Percentiles rank a stretch among this genome's conserved stretches.
phyloP scores from a whole-genome alignment of 2,329 filamentous ascomycete genomes.

The Septoria linicola region DNA sequence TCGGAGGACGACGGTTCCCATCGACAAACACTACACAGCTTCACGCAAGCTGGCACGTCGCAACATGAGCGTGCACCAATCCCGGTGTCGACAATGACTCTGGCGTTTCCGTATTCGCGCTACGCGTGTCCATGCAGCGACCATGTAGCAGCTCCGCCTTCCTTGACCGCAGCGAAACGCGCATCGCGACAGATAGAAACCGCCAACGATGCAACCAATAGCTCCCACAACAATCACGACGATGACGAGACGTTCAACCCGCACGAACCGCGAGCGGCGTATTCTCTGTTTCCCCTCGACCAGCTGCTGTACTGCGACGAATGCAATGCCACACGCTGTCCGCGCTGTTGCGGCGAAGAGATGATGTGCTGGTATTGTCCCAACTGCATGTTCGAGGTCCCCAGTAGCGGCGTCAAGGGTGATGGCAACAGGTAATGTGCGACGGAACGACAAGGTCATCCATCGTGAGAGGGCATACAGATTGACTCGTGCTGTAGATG shows the following conservation, averaged over 20 bases:
- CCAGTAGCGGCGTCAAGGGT: slow-evolving; percentile 84
- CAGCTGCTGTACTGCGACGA: slow-evolving; percentile 96
- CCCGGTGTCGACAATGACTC: slow-evolving; percentile 45
- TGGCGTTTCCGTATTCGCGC: slow-evolving; percentile 61
- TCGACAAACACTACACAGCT: not conserved
- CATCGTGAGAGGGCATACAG: not conserved
- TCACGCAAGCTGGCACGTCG: not conserved
- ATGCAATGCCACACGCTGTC: slow-evolving; percentile 93
- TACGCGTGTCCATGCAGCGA: slow-evolving; percentile 65
- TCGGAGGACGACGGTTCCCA: no score
- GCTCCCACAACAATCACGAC: slow-evolving; percentile 53
- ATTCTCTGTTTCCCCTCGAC: slow-evolving; percentile 88
- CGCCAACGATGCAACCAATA: slow-evolving; percentile 55
- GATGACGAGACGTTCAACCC: slow-evolving; percentile 82
- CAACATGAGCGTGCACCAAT: not conserved
- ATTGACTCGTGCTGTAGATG: slow-evolving; percentile 42
- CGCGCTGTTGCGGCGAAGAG: slow-evolving; percentile 87
- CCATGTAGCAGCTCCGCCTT: slow-evolving; percentile 40
- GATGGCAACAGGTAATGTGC: slow-evolving; percentile 80
- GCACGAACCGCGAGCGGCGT: slow-evolving; percentile 78
- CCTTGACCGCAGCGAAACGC: slow-evolving; percentile 39
- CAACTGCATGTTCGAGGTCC: slow-evolving; percentile 92
- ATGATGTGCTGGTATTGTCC: slow-evolving; percentile 95
- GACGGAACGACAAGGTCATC: slow-evolving; percentile 11
- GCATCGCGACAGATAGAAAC: slow-evolving; percentile 32